Conservation (phyloP, 164 flowering plant species). For the Annona cherimola region DNA sequence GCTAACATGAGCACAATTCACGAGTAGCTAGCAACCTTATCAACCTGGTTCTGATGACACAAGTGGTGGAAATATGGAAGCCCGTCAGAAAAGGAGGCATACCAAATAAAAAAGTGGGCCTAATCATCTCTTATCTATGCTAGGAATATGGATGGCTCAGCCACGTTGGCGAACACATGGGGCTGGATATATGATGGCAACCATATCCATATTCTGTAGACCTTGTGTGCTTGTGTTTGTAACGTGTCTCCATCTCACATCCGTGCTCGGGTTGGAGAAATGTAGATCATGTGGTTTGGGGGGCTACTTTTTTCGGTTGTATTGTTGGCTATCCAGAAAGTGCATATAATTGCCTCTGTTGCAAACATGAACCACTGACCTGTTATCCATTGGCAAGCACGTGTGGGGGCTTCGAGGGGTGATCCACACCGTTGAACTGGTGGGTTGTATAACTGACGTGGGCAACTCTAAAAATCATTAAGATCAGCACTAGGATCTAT, state of each 20-base stretch:
- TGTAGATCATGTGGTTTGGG: not conserved
- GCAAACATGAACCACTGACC: not conserved
- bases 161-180: not conserved
- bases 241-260: not conserved
- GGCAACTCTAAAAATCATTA: too few species aligned
- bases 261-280: not conserved
- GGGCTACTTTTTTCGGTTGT: not conserved
- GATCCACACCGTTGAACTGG: not conserved
- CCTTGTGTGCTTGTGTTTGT: not conserved
- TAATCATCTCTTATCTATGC: not conserved
- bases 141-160: not conserved
- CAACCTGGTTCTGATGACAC: not conserved
- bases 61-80: not conserved
- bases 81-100: not conserved
- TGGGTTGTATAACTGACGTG: too few species aligned
- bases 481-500: too few species aligned
- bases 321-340: not conserved
- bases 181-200: not conserved
- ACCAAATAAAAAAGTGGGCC: not conserved
- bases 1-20: not conserved
- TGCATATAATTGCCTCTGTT: not conserved
- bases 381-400: not conserved
- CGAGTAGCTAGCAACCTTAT: not conserved
- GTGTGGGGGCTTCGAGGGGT: not conserved
- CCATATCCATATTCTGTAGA: slow-evolving; percentile 1